Percentiles rank a stretch among this genome's conserved stretches.
phyloP scores from a whole-genome alignment of 2,329 filamentous ascomycete species.

The Fusarium sororula region DNA sequence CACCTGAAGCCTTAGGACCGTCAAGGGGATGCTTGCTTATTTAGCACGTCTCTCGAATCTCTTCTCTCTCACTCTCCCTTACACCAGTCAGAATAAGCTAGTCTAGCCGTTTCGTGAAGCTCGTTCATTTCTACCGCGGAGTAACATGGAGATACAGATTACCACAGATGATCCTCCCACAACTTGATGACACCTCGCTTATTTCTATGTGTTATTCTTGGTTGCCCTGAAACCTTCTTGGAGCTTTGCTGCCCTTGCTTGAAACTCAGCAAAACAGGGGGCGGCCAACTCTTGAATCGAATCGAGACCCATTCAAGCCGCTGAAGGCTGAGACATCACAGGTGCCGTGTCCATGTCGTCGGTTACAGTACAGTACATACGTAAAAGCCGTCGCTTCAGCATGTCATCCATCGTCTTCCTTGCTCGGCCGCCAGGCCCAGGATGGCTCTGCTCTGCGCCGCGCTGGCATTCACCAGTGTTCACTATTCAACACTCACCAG shows the following conservation, averaged over 20 bases:
- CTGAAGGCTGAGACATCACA: conserved; percentile 29
- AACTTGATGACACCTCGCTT: background rate
- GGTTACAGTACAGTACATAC: conserved; percentile 14
- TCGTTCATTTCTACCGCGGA: background rate
- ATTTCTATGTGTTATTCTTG: conserved; percentile 1
- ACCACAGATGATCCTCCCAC: background rate
- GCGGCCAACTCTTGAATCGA: background rate
- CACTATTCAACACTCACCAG: background rate
- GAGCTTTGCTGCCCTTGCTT: background rate
- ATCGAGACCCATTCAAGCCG: conserved; percentile 22
- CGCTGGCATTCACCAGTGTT: background rate
- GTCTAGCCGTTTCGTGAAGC: background rate
- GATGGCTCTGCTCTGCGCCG: background rate
- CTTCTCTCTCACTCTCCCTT: background rate
- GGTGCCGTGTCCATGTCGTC: conserved; percentile 40
- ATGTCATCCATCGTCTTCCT: conserved; percentile 34
- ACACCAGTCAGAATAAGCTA: conserved; percentile 7
- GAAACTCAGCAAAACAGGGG: conserved; percentile 2
- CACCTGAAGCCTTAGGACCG: too few relatives aligned
- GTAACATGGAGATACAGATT: background rate
- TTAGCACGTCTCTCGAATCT: background rate
- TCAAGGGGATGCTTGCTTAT: background rate
- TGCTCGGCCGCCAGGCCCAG: conserved; percentile 25
- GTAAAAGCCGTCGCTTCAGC: conserved; percentile 23
- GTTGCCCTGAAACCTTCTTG: conserved; percentile 8